These are phyloP conservation scores for Dalechampia spathulata DNA, from an alignment of 441 rosid genomes.

Conservation along the genomic window DNA sequence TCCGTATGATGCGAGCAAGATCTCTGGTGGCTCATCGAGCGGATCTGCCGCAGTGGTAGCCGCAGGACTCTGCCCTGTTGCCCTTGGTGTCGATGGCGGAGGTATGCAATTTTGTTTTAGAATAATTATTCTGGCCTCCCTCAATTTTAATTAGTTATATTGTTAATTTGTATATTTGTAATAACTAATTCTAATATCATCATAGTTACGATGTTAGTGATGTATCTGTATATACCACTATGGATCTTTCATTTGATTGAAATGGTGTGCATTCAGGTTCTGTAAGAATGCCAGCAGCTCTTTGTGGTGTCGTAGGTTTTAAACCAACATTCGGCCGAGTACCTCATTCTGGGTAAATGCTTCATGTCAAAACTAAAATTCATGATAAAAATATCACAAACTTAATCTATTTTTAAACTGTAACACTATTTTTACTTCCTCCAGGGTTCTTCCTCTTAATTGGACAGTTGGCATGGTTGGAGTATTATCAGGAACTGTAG, in stretches of 20 bases:
- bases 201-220: too few relatives aligned
- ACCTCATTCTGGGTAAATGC: conserved; percentile 46
- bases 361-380: too few relatives aligned
- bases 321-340: conserved; percentile 63
- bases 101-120: too few relatives aligned
- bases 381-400: too few relatives aligned
- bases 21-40: conserved; percentile 68
- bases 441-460: conserved; percentile 66
- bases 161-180: too few relatives aligned
- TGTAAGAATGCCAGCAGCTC: conserved; percentile 75
- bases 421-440: neutral
- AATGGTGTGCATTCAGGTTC: conserved; percentile 51
- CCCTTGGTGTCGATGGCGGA: conserved; percentile 85
- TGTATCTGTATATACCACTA: too few relatives aligned
- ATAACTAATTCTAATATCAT: too few relatives aligned
- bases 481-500: conserved; percentile 50
- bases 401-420: too few relatives aligned
- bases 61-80: conserved; percentile 65
- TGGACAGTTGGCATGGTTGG: conserved; percentile 86
- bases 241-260: neutral
- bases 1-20: conserved; percentile 41
- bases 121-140: too few relatives aligned
- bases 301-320: conserved; percentile 69
- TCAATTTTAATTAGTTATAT: too few relatives aligned
- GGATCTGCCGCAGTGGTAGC: conserved; percentile 80